Conservation (phyloP, 495 filamentous ascomycete genomes). For the Podospora sp. region DNA sequence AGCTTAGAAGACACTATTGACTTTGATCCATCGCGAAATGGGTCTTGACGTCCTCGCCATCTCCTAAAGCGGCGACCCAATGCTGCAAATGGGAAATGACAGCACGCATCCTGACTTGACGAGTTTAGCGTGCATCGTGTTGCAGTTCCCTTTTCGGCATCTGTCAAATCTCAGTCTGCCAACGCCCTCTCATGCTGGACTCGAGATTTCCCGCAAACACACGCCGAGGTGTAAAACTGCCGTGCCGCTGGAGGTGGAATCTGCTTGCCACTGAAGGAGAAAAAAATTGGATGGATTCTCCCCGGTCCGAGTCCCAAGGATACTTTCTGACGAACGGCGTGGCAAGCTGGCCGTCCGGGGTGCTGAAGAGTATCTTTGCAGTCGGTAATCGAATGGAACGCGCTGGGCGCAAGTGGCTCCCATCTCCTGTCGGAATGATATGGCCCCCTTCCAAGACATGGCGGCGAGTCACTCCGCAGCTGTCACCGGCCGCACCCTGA, state of each 20-base stretch:
- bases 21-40: constrained; percentile 2
- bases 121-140: neutral
- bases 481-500: neutral
- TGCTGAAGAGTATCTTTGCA: neutral
- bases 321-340: too few species aligned
- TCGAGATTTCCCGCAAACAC: too few species aligned
- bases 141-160: neutral
- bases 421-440: neutral
- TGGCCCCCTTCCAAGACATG: neutral
- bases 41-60: neutral
- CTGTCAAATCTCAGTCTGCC: neutral
- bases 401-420: neutral
- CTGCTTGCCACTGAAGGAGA: too few species aligned
- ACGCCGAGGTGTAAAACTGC: too few species aligned
- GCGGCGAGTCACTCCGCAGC: neutral
- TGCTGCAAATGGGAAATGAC: neutral
- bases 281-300: too few species aligned
- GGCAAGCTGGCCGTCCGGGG: too few species aligned
- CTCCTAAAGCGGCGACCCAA: neutral
- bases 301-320: too few species aligned
- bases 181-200: too few species aligned
- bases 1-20: constrained; percentile 2
- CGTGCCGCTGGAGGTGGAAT: too few species aligned
- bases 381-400: neutral
- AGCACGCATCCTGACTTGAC: too few species aligned